Conservation (phyloP, 2,329 filamentous ascomycete species). For the Pyrenochaeta sp. region DNA sequence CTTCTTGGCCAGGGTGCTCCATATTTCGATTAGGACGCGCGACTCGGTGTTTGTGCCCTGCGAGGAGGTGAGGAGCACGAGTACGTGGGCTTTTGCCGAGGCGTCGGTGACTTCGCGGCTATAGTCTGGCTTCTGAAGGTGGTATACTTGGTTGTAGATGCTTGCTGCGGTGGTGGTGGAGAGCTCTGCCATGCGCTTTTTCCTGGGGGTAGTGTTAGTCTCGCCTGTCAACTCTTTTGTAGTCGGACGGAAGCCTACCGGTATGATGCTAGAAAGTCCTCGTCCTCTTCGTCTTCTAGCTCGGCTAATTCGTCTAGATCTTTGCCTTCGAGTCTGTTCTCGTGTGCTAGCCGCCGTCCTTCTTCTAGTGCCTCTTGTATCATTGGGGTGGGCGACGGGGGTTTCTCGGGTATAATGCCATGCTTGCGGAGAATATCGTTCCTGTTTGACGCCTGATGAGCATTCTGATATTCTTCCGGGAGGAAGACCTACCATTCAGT, state of each 20-base stretch:
- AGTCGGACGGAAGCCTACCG: conserved; percentile 61
- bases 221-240: too few species aligned
- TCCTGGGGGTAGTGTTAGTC: too few species aligned
- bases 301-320: conserved; percentile 92
- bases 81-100: conserved; percentile 70
- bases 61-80: conserved; percentile 84
- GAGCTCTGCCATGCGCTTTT: conserved; percentile 87
- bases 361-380: conserved; percentile 93
- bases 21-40: conserved; percentile 81
- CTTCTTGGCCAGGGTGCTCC: conserved; percentile 81
- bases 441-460: conserved; percentile 60
- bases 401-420: conserved; percentile 96
- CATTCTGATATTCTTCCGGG: too few species aligned
- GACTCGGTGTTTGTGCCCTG: conserved; percentile 85
- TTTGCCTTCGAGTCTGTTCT: conserved; percentile 92
- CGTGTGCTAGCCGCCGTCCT: conserved; percentile 82
- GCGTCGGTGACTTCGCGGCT: conserved; percentile 89
- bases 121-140: conserved; percentile 93
- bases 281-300: conserved; percentile 94
- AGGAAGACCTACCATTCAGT: conserved; percentile 79
- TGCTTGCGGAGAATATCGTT: conserved; percentile 98
- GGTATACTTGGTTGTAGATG: conserved; percentile 89
- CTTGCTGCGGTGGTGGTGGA: conserved; percentile 76
- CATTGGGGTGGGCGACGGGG: conserved; percentile 91
- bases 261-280: conserved; percentile 87